Evolutionary conservation across 1,139 yeast species (phyloP).

Genomic region (Pichia sp.): DNA sequence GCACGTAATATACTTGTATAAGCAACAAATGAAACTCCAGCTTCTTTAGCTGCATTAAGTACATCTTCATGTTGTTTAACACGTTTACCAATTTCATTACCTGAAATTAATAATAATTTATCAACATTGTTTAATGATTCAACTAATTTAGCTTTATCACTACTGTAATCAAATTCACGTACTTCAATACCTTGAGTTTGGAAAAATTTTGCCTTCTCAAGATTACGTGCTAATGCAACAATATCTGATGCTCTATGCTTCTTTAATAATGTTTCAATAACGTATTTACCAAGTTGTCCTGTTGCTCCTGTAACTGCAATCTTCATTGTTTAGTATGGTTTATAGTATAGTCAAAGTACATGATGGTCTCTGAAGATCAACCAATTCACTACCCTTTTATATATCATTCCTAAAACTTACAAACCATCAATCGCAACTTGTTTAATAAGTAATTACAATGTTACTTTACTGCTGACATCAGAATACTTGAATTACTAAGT

Average conservation of each 20-base stretch:
- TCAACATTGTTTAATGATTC: background rate
- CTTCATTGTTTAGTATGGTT: too few species aligned
- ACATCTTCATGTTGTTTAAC: background rate
- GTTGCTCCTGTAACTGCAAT: background rate
- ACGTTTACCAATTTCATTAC: background rate
- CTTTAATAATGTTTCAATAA: background rate
- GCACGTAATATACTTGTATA: background rate
- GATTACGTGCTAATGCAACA: background rate
- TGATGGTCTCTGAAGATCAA: too few species aligned
- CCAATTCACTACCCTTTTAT: too few species aligned
- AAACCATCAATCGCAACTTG: too few species aligned
- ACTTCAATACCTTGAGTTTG: background rate
- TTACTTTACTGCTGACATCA: too few species aligned
- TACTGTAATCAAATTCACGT: background rate
- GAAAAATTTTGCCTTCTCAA: background rate
- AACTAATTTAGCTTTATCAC: background rate
- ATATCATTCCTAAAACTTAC: too few species aligned
- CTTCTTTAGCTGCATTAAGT: background rate
- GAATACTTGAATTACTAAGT: too few species aligned
- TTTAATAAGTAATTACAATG: too few species aligned
- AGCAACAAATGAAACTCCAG: background rate
- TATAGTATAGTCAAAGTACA: too few species aligned
- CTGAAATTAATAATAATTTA: background rate
- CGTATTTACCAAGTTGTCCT: background rate
- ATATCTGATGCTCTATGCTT: background rate